A percentile compares a stretch with the other conserved stretches of the same genome.
Evolutionary conservation across 2,329 filamentous ascomycete species (phyloP).

Genomic region (Knoxdaviesia capensis): DNA sequence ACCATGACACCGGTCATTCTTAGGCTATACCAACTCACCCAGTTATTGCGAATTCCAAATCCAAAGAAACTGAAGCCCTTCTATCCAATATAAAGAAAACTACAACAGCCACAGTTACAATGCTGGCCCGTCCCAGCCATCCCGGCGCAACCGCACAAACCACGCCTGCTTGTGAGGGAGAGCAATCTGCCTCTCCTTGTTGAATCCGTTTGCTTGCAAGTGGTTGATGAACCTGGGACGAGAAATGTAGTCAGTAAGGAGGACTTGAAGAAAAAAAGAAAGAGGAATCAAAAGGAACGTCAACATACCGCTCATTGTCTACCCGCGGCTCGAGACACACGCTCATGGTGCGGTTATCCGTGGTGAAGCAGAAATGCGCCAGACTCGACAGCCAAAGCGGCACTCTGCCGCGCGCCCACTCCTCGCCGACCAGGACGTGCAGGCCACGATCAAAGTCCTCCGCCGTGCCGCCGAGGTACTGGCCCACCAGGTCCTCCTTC

Average conservation of each 20-base stretch:
- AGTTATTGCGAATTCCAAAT: too few species aligned
- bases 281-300: neutral
- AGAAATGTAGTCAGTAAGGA: neutral
- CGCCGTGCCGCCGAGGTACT: constrained; percentile 38
- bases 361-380: constrained; percentile 67
- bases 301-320: constrained; percentile 65
- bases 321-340: constrained; percentile 78
- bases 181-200: constrained; percentile 66
- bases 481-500: constrained; percentile 68
- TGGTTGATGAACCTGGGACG: constrained; percentile 28
- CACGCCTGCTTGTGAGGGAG: constrained; percentile 90
- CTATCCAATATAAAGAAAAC: too few species aligned
- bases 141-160: constrained; percentile 59
- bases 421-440: constrained; percentile 77
- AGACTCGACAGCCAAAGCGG: constrained; percentile 65
- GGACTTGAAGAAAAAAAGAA: neutral
- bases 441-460: constrained; percentile 75
- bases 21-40: too few species aligned
- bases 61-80: too few species aligned
- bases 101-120: too few species aligned
- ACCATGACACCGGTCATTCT: too few species aligned
- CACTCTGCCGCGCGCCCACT: constrained; percentile 74
- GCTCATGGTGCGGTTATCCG: constrained; percentile 62
- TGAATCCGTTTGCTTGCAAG: constrained; percentile 56
- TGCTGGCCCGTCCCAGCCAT: constrained; percentile 56